A percentile compares a stretch with the other conserved stretches of the same genome.
Evolutionary conservation across 2,329 filamentous ascomycete species (phyloP).

Genomic region (Falciphora oryzae): DNA sequence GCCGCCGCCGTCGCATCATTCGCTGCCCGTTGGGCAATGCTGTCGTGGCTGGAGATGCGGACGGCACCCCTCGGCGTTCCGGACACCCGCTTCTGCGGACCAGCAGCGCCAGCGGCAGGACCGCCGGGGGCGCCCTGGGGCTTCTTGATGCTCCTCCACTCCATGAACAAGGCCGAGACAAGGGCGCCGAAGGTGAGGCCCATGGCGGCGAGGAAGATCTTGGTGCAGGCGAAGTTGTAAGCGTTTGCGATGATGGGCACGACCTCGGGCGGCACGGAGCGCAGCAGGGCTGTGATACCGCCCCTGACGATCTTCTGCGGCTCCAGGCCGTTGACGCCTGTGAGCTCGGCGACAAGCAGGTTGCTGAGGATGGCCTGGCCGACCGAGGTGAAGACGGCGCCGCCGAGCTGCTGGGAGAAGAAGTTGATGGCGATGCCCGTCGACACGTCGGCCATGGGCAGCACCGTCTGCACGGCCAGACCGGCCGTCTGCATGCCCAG

Average conservation of each 20-base stretch:
- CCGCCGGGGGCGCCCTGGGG: conserved; percentile 16
- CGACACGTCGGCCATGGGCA: conserved; percentile 46
- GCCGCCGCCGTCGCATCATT: too few relatives aligned
- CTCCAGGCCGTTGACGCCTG: conserved; percentile 36
- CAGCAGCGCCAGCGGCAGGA: conserved; percentile 1
- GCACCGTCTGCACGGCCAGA: conserved; percentile 50
- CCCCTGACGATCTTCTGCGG: conserved; percentile 36
- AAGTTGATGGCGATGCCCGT: conserved; percentile 51
- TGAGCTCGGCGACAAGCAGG: conserved; percentile 33
- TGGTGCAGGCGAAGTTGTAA: conserved; percentile 59
- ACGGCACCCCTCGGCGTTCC: neutral
- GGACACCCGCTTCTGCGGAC: neutral
- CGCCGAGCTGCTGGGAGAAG: conserved; percentile 54
- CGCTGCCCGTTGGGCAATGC: neutral
- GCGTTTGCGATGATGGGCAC: conserved; percentile 50
- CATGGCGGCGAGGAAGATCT: conserved; percentile 57
- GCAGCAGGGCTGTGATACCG: conserved; percentile 56
- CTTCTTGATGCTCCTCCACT: conserved; percentile 66
- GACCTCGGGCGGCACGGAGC: conserved; percentile 42
- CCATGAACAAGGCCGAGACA: conserved; percentile 51
- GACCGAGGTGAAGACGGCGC: conserved; percentile 51
- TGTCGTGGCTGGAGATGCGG: neutral
- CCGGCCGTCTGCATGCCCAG: conserved; percentile 52
- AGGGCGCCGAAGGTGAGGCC: conserved; percentile 51
- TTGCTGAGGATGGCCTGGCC: conserved; percentile 49